Percentiles rank a stretch among this genome's conserved stretches.
These are phyloP conservation scores for Cinchona pubescens DNA, from an alignment of 257 asterid genomes.

Conservation along the genomic window DNA sequence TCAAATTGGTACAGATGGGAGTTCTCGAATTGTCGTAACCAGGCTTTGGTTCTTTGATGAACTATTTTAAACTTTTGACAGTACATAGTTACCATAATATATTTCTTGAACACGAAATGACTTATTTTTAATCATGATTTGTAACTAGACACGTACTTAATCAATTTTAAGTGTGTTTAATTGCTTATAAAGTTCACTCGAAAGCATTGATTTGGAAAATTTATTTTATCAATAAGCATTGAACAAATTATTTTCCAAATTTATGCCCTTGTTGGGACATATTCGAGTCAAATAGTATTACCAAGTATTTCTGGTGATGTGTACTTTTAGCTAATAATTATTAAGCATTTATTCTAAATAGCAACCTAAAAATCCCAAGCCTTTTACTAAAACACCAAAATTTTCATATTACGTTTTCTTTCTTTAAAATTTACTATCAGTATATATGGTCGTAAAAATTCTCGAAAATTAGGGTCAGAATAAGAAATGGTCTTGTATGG, in stretches of 20 bases:
- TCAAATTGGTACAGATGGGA: too few relatives aligned
- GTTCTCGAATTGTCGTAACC: too few relatives aligned
- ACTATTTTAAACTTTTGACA: too few relatives aligned
- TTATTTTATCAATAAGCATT: background rate
- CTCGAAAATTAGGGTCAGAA: background rate
- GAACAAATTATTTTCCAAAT: background rate
- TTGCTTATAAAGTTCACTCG: background rate
- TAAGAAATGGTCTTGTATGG: constrained; percentile 1
- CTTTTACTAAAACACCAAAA: background rate
- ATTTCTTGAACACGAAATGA: too few relatives aligned
- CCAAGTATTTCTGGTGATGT: background rate
- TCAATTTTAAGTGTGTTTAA: background rate
- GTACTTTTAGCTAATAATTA: background rate
- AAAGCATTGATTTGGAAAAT: background rate
- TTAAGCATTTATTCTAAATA: background rate
- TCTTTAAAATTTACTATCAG: background rate
- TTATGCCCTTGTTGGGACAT: background rate
- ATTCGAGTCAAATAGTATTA: constrained; percentile 21
- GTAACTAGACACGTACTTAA: too few relatives aligned
- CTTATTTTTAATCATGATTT: too few relatives aligned
- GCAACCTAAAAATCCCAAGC: background rate
- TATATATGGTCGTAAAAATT: background rate
- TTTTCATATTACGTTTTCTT: background rate
- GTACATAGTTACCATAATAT: too few relatives aligned
- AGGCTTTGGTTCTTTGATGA: too few relatives aligned